Conservation (phyloP, 257 asterid genomes). For the Perilla frutescens region DNA sequence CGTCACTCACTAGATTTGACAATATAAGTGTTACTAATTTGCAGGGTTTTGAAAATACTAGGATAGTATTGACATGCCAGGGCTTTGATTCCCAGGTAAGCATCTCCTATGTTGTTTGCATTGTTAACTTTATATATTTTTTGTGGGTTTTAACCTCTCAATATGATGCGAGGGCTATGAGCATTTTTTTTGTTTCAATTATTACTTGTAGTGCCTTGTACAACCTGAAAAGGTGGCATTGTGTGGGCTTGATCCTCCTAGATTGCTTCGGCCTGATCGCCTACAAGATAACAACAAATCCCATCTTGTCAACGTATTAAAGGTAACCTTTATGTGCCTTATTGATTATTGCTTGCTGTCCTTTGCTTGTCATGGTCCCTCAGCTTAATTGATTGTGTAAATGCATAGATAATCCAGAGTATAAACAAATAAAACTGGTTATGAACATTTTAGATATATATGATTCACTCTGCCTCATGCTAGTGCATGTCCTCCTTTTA, state of each 20-base stretch:
- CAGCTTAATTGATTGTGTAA: constrained; percentile 7
- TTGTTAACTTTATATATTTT: constrained; percentile 22
- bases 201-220: constrained; percentile 59
- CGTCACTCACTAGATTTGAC: constrained; percentile 21
- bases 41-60: constrained; percentile 79
- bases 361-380: constrained; percentile 13
- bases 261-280: constrained; percentile 75
- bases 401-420: background rate
- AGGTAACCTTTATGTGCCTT: constrained; percentile 48
- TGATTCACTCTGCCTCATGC: constrained; percentile 15
- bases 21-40: constrained; percentile 30
- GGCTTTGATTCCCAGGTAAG: constrained; percentile 75
- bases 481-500: constrained; percentile 21
- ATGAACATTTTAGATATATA: background rate
- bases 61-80: constrained; percentile 77
- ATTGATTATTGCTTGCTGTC: background rate
- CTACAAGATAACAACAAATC: constrained; percentile 67
- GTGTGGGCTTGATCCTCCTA: constrained; percentile 82
- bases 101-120: constrained; percentile 20
- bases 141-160: constrained; percentile 14
- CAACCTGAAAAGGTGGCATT: constrained; percentile 83
- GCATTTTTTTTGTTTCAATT: constrained; percentile 9
- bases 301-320: constrained; percentile 81
- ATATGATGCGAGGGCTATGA: constrained; percentile 8
- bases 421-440: background rate